Evolutionary conservation across 2,329 filamentous ascomycete species (phyloP).

Genomic region (Didymella keratinophila): DNA sequence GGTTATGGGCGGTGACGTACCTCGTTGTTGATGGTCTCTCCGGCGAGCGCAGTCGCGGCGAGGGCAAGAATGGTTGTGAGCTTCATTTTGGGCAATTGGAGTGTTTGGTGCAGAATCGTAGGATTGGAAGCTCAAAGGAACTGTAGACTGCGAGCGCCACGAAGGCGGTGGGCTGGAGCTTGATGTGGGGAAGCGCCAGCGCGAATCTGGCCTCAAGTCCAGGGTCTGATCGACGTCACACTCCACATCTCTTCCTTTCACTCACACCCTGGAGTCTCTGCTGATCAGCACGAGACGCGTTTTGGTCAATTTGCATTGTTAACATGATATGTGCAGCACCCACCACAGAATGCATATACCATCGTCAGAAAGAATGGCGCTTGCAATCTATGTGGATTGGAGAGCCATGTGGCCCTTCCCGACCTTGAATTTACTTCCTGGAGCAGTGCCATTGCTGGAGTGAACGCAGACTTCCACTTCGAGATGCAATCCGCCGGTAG

Average conservation of each 20-base stretch:
- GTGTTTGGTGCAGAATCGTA: constrained; percentile 13
- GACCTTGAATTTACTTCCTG: background rate
- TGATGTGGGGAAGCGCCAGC: constrained; percentile 19
- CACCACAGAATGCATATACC: no score
- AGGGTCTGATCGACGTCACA: constrained; percentile 17
- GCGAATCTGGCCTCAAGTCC: constrained; percentile 17
- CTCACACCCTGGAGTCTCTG: background rate
- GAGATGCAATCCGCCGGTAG: background rate
- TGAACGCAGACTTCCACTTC: background rate
- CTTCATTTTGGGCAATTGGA: constrained; percentile 52
- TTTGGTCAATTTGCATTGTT: no score
- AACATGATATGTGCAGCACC: no score
- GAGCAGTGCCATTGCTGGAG: background rate
- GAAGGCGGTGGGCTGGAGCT: constrained; percentile 19
- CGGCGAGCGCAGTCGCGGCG: constrained; percentile 56
- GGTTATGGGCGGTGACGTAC: constrained; percentile 15
- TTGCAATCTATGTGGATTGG: no score
- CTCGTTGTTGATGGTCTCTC: constrained; percentile 45
- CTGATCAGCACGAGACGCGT: no score
- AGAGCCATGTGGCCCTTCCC: background rate
- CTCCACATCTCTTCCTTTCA: background rate
- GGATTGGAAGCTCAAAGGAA: constrained; percentile 1
- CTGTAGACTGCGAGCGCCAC: constrained; percentile 4
- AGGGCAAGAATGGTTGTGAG: constrained; percentile 57
- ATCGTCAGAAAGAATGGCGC: no score